Percentiles rank a stretch among this genome's conserved stretches.
Conservation (phyloP, 2,329 filamentous ascomycete species). For the Beauveria caledonica region DNA sequence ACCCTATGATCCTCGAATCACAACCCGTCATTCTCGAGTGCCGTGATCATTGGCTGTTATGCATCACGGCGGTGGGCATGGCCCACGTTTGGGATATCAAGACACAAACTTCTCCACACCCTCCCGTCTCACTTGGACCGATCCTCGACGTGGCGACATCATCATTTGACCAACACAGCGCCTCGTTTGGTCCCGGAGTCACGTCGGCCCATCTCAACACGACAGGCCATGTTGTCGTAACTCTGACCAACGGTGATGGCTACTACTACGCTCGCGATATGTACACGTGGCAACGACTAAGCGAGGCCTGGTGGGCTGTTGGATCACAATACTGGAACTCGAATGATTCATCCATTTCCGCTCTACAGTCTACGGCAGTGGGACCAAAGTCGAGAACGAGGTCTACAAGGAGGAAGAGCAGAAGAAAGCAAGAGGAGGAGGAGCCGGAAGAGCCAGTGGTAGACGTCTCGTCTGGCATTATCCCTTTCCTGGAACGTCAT, state of each 20-base stretch:
- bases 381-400: slow-evolving; percentile 40
- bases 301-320: slow-evolving; percentile 96
- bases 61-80: slow-evolving; percentile 79
- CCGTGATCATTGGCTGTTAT: slow-evolving; percentile 80
- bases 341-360: slow-evolving; percentile 80
- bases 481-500: slow-evolving; percentile 86
- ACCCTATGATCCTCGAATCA: slow-evolving; percentile 77
- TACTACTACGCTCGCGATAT: slow-evolving; percentile 81
- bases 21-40: slow-evolving; percentile 93
- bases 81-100: slow-evolving; percentile 92
- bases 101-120: slow-evolving; percentile 74
- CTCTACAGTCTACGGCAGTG: slow-evolving; percentile 64
- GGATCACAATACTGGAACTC: slow-evolving; percentile 99
- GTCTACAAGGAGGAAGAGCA: slow-evolving; percentile 18
- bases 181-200: slow-evolving; percentile 72
- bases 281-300: slow-evolving; percentile 91
- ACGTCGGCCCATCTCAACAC: slow-evolving; percentile 90
- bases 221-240: slow-evolving; percentile 77
- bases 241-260: slow-evolving; percentile 87
- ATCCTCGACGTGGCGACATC: slow-evolving; percentile 81
- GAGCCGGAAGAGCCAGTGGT: slow-evolving; percentile 32
- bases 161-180: slow-evolving; percentile 64
- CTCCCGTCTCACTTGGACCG: slow-evolving; percentile 80
- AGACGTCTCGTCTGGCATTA: slow-evolving; percentile 78
- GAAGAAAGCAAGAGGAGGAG: slow-evolving; percentile 28